Base-by-base conservation (phyloP, 495 filamentous ascomycete genomes). In the Rhypophila decipiens region DNA sequence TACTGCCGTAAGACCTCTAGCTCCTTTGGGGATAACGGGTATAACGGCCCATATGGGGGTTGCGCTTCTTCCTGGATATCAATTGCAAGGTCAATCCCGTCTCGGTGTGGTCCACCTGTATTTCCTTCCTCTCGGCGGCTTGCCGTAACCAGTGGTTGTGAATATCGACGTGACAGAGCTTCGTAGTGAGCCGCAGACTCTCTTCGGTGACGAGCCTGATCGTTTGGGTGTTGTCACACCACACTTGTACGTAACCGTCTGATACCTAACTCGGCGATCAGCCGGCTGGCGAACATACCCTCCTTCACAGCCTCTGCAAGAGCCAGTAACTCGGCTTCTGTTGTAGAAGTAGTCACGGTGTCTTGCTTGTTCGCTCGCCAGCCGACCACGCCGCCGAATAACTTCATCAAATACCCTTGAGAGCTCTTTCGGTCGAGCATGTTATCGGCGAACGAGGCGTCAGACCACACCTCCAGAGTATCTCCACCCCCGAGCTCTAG, bases 271-370 rank as follows among this genome's bases (percentile, higher is more conserved):
- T 50, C 38, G 17, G 33, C 29, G 2, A 50, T 7, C 2, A 50
- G 22, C n/a, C 46, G 29, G 18, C 22, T 43, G 9, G 50, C 8
- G 27, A 52, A 57, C 2, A 57, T 11, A 4, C 21, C 49, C 44
- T 65, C 52, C 39, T 52, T 59, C n/a, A 46, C 41, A 2, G 47
- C 42, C 33, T 49, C 39, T 1, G 56, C 46, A 2, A 56, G 27
- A 7, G 58, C 47, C 1, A 61, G 24, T 1, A 61, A 36, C 27
- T 61, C 56, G 3, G 58, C 52, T 41, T 64, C 52, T 20, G 58
- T 59, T 10, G 58, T 64, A 12, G 58, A 61, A n/a, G 52, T 62
- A 2, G 56, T 59, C 12, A 59, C 56, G 4, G 41, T 55, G 22
- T 54, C 42, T 44, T 61, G 55, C 31, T 58, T 50, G n/a, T 49